Percentiles rank a stretch among this genome's conserved stretches.
phyloP scores from a whole-genome alignment of 768 basidiomycete genomes.

The Boletus sp. region DNA sequence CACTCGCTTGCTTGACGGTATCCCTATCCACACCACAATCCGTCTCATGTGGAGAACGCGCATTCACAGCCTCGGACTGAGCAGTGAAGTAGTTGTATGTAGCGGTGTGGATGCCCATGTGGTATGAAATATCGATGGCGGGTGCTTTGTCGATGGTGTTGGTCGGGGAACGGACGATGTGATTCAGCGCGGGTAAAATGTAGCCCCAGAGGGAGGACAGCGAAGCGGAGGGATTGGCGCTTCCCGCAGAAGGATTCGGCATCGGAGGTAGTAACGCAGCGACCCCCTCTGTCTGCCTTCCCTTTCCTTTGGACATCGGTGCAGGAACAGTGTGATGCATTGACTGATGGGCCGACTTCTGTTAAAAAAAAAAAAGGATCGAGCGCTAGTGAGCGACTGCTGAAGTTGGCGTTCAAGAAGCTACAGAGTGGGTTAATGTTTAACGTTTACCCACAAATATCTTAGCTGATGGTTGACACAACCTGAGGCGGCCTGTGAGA shows the following conservation, averaged over 20 bases:
- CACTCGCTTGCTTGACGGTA: conserved; percentile 38
- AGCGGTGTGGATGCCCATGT: conserved; percentile 79
- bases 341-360: not conserved
- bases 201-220: conserved; percentile 74
- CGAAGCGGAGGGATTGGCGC: conserved; percentile 73
- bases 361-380: not conserved
- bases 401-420: conserved; percentile 6
- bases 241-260: conserved; percentile 57
- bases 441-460: conserved; percentile 1
- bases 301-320: conserved; percentile 33
- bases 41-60: conserved; percentile 11
- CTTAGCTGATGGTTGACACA: conserved; percentile 8
- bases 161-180: conserved; percentile 70
- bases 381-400: conserved; percentile 8
- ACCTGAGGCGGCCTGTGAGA: conserved; percentile 8
- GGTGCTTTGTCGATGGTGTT: conserved; percentile 62
- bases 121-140: conserved; percentile 66
- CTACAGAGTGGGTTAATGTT: not conserved
- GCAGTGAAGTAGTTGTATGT: conserved; percentile 76
- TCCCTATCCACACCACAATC: conserved; percentile 28
- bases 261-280: conserved; percentile 34
- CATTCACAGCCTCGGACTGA: conserved; percentile 48
- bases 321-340: not conserved
- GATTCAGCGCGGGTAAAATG: conserved; percentile 70
- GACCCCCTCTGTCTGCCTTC: conserved; percentile 24